Conservation (phyloP, 805 yeast species). For the Saccharomycopsis fermentans region DNA sequence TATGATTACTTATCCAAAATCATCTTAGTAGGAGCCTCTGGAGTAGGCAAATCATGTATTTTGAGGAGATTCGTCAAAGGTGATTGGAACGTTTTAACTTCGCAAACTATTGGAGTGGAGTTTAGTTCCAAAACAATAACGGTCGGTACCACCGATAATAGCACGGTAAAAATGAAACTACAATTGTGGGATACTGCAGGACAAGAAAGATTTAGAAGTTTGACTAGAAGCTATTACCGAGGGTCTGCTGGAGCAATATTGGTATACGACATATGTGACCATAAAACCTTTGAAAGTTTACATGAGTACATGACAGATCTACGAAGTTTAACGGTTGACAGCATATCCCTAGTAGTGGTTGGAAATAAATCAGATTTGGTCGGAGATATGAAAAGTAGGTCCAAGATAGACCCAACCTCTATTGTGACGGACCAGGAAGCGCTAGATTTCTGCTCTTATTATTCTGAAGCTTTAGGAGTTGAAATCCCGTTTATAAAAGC, state of each 20-base stretch:
- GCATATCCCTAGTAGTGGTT: slow-evolving; percentile 25
- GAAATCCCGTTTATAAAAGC: slow-evolving; percentile 30
- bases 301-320: slow-evolving; percentile 27
- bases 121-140: slow-evolving; percentile 27
- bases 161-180: slow-evolving; percentile 21
- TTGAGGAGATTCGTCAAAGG: slow-evolving; percentile 27
- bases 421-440: slow-evolving; percentile 28
- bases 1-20: slow-evolving; percentile 32
- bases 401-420: slow-evolving; percentile 22
- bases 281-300: slow-evolving; percentile 22
- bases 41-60: slow-evolving; percentile 36
- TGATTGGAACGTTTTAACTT: slow-evolving; percentile 23
- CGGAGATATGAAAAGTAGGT: neutral
- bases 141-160: slow-evolving; percentile 15
- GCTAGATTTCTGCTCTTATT: slow-evolving; percentile 24
- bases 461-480: slow-evolving; percentile 22
- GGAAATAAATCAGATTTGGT: slow-evolving; percentile 28
- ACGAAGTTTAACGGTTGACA: slow-evolving; percentile 22
- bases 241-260: slow-evolving; percentile 30
- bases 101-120: slow-evolving; percentile 34
- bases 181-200: slow-evolving; percentile 33
- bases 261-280: slow-evolving; percentile 26
- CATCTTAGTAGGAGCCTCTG: slow-evolving; percentile 34
- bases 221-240: slow-evolving; percentile 31
- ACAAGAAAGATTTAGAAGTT: slow-evolving; percentile 29